phyloP scores from a whole-genome alignment of 257 asterid species.

The Solanum pinnatisectum region DNA sequence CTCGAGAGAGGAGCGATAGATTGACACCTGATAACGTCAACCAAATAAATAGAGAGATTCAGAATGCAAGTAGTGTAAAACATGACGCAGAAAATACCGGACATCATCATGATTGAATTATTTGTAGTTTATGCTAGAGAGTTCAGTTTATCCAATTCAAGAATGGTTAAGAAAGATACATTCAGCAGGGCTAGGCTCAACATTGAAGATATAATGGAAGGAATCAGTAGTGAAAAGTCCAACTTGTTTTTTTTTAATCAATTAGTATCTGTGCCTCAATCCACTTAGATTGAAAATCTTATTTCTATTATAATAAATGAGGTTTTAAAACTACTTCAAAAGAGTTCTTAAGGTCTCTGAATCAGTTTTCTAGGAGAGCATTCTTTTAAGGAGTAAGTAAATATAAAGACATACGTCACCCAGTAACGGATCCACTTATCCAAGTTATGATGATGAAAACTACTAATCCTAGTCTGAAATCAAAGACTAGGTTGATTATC shows the following conservation, averaged over 20 bases:
- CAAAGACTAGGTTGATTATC: neutral
- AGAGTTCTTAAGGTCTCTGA: neutral
- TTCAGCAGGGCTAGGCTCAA: neutral
- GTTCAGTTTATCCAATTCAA: neutral
- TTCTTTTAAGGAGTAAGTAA: neutral
- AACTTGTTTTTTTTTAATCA: neutral
- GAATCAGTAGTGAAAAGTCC: neutral
- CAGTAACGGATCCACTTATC: neutral
- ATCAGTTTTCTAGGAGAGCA: neutral
- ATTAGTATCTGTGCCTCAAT: neutral
- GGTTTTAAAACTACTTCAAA: neutral
- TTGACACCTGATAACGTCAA: slow-evolving; percentile 53
- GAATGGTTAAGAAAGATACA: neutral
- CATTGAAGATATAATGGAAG: neutral
- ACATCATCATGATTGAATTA: neutral
- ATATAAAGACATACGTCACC: neutral
- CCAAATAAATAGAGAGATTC: neutral
- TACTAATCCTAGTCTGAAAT: neutral
- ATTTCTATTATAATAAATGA: neutral
- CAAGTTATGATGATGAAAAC: neutral
- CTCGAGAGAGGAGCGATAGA: slow-evolving; percentile 79
- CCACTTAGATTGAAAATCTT: neutral
- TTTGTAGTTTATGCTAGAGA: neutral
- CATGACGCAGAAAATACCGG: neutral
- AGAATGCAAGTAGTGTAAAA: neutral